Percentiles rank a stretch among this genome's conserved stretches.
Evolutionary conservation across 805 yeast species (phyloP).

Genomic region (Kodamaea leandrae): DNA sequence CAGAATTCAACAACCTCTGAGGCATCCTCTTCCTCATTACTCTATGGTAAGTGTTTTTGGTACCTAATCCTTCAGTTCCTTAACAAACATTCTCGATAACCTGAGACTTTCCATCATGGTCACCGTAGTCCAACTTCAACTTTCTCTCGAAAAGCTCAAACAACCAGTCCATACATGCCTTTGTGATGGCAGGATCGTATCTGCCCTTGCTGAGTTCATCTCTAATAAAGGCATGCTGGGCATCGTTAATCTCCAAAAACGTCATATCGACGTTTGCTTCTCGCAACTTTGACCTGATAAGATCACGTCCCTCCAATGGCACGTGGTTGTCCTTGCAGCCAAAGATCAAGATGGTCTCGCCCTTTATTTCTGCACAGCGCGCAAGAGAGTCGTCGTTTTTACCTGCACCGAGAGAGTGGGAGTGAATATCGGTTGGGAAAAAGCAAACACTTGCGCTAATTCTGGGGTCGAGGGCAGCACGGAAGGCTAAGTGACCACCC

Average conservation of each 20-base stretch:
- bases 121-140: constrained; percentile 66
- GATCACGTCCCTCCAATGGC: constrained; percentile 71
- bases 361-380: constrained; percentile 52
- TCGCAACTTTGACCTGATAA: constrained; percentile 60
- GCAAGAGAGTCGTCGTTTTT: constrained; percentile 62
- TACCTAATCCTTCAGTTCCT: background rate
- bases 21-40: too few relatives aligned
- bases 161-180: constrained; percentile 63
- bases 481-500: constrained; percentile 78
- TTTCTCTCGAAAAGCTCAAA: constrained; percentile 68
- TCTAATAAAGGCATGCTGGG: constrained; percentile 81
- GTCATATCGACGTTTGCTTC: constrained; percentile 61
- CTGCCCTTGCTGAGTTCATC: constrained; percentile 80
- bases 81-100: constrained; percentile 66
- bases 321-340: constrained; percentile 81
- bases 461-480: constrained; percentile 63
- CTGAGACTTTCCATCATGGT: constrained; percentile 48
- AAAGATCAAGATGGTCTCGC: constrained; percentile 65
- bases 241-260: constrained; percentile 71
- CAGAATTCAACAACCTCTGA: too few relatives aligned
- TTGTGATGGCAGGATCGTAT: constrained; percentile 74
- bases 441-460: constrained; percentile 69
- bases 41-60: too few relatives aligned
- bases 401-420: constrained; percentile 62
- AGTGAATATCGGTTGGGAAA: constrained; percentile 79